These are phyloP conservation scores for Podospora pseudoanserina DNA, from an alignment of 495 filamentous ascomycete genomes.

Conservation along the genomic window DNA sequence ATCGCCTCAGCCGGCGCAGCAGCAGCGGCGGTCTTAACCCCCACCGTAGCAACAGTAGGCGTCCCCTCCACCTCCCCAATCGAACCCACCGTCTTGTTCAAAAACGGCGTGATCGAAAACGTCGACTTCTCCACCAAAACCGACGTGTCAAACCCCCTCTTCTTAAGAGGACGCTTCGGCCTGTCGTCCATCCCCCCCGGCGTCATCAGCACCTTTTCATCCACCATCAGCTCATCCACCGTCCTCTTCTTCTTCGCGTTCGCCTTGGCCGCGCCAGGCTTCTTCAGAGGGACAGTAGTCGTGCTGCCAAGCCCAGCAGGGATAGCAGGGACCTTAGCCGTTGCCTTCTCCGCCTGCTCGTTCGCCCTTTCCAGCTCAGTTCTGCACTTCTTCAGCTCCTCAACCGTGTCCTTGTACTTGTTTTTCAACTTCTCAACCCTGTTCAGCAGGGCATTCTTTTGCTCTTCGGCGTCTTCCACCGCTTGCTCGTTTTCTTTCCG, in stretches of 20 bases:
- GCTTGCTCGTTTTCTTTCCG: slow-evolving; percentile 38
- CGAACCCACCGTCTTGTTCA: slow-evolving; percentile 68
- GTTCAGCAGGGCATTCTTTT: slow-evolving; percentile 57
- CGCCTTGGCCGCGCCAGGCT: slow-evolving; percentile 31
- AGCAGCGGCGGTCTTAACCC: slow-evolving; percentile 14
- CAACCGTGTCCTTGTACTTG: slow-evolving; percentile 64
- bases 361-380: slow-evolving; percentile 41
- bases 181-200: slow-evolving; percentile 34
- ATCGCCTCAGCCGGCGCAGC: background rate
- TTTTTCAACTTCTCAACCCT: slow-evolving; percentile 63
- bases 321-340: slow-evolving; percentile 17
- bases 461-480: slow-evolving; percentile 48
- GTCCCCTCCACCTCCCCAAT: slow-evolving; percentile 17
- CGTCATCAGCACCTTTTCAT: slow-evolving; percentile 37
- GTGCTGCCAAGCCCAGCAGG: slow-evolving; percentile 11
- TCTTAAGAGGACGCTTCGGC: slow-evolving; percentile 43
- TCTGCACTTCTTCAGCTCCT: slow-evolving; percentile 61
- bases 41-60: slow-evolving; percentile 5
- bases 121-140: slow-evolving; percentile 76
- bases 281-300: slow-evolving; percentile 33
- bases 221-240: slow-evolving; percentile 31
- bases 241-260: slow-evolving; percentile 39
- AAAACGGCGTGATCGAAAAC: slow-evolving; percentile 89
- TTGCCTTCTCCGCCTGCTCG: slow-evolving; percentile 22
- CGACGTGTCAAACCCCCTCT: slow-evolving; percentile 50